Percentiles rank a stretch among this genome's conserved stretches.
phyloP scores from a whole-genome alignment of 257 asterid species.

The Orobanche coerulescens region DNA sequence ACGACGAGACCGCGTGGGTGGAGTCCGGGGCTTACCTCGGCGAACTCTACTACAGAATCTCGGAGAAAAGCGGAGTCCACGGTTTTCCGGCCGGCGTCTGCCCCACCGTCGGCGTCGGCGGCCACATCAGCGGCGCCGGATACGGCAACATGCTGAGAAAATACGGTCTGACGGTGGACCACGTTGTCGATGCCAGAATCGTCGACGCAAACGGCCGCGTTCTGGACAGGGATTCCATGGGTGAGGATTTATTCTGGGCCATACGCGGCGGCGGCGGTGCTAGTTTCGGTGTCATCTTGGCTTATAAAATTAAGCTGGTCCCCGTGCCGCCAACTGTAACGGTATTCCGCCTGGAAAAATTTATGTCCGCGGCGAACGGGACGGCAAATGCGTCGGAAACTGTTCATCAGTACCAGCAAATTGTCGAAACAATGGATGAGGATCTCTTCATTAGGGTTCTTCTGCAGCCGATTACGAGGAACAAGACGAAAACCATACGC shows the following conservation, averaged over 20 bases:
- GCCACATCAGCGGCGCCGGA: conserved; percentile 57
- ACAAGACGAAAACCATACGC: conserved; percentile 24
- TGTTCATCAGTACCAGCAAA: conserved; percentile 36
- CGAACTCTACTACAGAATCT: conserved; percentile 44
- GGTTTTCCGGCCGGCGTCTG: conserved; percentile 51
- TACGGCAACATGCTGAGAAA: conserved; percentile 49
- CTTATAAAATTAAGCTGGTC: conserved; percentile 40
- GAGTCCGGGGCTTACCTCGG: conserved; percentile 49
- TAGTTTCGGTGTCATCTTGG: conserved; percentile 41
- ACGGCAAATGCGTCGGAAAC: conserved; percentile 25
- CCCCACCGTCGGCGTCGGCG: conserved; percentile 57
- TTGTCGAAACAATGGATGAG: conserved; percentile 25
- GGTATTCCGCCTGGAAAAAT: conserved; percentile 31
- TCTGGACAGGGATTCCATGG: conserved; percentile 41
- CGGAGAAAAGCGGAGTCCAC: conserved; percentile 32
- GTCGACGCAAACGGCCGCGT: conserved; percentile 38
- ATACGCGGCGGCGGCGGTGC: conserved; percentile 61
- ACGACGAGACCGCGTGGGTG: conserved; percentile 46
- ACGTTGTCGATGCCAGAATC: conserved; percentile 43
- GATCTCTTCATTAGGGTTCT: conserved; percentile 36
- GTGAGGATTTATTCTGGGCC: conserved; percentile 62
- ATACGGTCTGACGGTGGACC: conserved; percentile 45
- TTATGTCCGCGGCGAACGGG: too few species aligned
- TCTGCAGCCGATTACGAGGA: conserved; percentile 27
- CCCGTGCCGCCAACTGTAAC: conserved; percentile 46